Evolutionary conservation across 2,329 filamentous ascomycete genomes (phyloP).

Genomic region (Paracorniculantispora psalliotae): DNA sequence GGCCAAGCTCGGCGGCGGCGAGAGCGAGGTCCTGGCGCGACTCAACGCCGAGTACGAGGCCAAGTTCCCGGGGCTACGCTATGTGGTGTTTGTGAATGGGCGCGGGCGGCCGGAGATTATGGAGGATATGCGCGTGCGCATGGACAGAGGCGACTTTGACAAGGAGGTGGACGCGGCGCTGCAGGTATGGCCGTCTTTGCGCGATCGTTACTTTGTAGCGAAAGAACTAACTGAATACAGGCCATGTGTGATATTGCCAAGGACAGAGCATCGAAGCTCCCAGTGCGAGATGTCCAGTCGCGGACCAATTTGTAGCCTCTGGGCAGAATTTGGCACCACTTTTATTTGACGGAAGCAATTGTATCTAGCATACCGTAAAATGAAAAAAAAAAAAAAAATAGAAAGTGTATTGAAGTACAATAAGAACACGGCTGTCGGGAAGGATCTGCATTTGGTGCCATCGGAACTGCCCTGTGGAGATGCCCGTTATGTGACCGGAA

Average conservation of each 20-base stretch:
- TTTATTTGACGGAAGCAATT: too few relatives aligned
- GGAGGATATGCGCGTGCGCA: slow-evolving; percentile 73
- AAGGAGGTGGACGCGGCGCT: slow-evolving; percentile 70
- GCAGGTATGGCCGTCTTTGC: slow-evolving; percentile 47
- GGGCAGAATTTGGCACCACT: too few relatives aligned
- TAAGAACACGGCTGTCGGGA: too few relatives aligned
- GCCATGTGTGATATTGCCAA: slow-evolving; percentile 90
- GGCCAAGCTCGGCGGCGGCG: slow-evolving; percentile 63
- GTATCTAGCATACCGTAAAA: background rate
- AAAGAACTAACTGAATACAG: slow-evolving; percentile 37
- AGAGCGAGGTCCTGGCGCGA: slow-evolving; percentile 54
- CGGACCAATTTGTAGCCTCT: background rate
- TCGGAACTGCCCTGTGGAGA: too few relatives aligned
- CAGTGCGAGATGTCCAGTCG: background rate
- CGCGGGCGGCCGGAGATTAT: slow-evolving; percentile 69
- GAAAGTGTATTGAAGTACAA: too few relatives aligned
- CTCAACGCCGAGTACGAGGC: slow-evolving; percentile 77
- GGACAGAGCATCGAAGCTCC: slow-evolving; percentile 67
- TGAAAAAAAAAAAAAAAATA: too few relatives aligned
- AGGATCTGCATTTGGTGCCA: too few relatives aligned
- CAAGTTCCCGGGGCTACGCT: slow-evolving; percentile 76
- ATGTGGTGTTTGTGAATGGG: slow-evolving; percentile 90
- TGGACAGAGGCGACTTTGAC: slow-evolving; percentile 59
- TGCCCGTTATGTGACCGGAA: too few relatives aligned
- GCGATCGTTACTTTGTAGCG: background rate